Evolutionary conservation across 1,284 basidiomycete species (phyloP).

Genomic region (Trichosporon sp.): DNA sequence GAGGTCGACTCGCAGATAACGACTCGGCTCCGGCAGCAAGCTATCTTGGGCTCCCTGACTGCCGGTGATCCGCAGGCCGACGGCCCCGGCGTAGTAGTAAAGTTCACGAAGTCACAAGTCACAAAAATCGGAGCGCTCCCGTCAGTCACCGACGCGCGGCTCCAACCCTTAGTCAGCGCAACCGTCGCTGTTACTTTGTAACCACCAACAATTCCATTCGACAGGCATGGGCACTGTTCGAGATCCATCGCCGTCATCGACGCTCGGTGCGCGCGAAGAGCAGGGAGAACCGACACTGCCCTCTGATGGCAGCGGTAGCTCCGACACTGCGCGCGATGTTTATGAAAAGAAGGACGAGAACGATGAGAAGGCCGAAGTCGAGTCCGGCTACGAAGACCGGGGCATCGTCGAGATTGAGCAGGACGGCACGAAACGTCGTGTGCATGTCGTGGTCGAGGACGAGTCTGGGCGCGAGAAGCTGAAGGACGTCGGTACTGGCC

Average conservation of each 20-base stretch:
- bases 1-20: no score
- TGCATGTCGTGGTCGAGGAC: conserved; percentile 39
- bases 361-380: conserved; percentile 4
- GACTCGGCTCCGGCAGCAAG: background rate
- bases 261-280: conserved; percentile 1
- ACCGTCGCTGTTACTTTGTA: background rate
- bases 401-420: conserved; percentile 22
- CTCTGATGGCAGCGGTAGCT: background rate
- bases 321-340: background rate
- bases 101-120: background rate
- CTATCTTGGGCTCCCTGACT: background rate
- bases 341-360: background rate
- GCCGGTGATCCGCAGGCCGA: background rate
- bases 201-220: background rate
- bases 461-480: conserved; percentile 35
- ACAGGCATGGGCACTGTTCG: background rate
- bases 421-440: conserved; percentile 32
- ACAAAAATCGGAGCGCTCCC: background rate
- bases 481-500: conserved; percentile 36
- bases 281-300: background rate
- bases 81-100: background rate
- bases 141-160: background rate
- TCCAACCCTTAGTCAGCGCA: background rate
- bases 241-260: conserved; percentile 10
- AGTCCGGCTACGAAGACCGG: conserved; percentile 13